Evolutionary conservation across 345 rosid species (phyloP).

Genomic region (Brassica incana): DNA sequence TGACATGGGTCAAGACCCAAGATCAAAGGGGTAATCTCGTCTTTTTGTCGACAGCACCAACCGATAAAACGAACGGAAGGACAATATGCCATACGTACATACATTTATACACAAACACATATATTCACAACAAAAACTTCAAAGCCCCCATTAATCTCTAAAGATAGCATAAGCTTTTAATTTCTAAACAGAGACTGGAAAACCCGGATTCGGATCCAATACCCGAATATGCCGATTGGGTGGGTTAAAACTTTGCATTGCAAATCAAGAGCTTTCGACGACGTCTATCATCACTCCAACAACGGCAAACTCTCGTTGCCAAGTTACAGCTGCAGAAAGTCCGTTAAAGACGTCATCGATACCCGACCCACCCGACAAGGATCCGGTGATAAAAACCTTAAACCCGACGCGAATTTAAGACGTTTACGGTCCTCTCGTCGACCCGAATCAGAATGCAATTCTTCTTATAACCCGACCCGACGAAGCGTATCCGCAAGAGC

Average conservation of each 20-base stretch:
- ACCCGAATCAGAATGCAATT: conserved; percentile 39
- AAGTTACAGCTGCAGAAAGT: conserved; percentile 67
- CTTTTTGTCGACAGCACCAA: conserved; percentile 18
- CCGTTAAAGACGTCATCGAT: conserved; percentile 70
- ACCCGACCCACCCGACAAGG: conserved; percentile 47
- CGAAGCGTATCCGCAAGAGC: conserved; percentile 37
- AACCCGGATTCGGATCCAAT: conserved; percentile 27
- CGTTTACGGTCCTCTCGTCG: conserved; percentile 29
- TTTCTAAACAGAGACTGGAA: neutral
- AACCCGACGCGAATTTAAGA: conserved; percentile 29
- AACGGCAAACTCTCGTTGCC: conserved; percentile 49
- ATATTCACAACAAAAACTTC: neutral
- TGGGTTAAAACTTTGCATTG: conserved; percentile 94
- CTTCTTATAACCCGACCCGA: conserved; percentile 42
- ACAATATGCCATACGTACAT: conserved; percentile 21
- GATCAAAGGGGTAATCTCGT: conserved; percentile 10
- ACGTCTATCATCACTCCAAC: conserved; percentile 63
- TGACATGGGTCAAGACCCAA: conserved; percentile 13
- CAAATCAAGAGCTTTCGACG: conserved; percentile 91
- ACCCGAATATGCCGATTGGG: conserved; percentile 63
- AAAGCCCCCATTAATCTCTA: conserved; percentile 11
- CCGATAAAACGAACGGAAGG: conserved; percentile 37
- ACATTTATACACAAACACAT: conserved; percentile 8
- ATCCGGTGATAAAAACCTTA: conserved; percentile 20
- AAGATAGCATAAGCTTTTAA: neutral